Percentiles rank a stretch among this genome's conserved stretches.
Conservation (phyloP, 2,329 filamentous ascomycete genomes). For the Setomelanomma holmii region DNA sequence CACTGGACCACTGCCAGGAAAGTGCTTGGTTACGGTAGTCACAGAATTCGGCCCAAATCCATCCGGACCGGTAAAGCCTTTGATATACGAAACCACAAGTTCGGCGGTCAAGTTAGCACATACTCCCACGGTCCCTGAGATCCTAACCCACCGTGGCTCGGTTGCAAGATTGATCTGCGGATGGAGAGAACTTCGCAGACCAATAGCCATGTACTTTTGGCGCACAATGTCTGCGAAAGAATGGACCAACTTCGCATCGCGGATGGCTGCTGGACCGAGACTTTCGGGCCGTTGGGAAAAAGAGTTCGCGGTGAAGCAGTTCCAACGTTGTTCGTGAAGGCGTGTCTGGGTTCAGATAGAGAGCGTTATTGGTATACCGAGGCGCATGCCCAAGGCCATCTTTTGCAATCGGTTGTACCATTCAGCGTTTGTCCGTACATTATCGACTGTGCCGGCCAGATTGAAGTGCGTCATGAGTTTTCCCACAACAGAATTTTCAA, state of each 20-base stretch:
- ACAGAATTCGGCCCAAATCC: constrained; percentile 55
- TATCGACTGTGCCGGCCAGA: constrained; percentile 53
- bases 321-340: constrained; percentile 54
- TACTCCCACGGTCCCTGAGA: constrained; percentile 57
- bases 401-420: constrained; percentile 55
- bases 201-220: constrained; percentile 55
- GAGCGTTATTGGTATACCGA: constrained; percentile 59
- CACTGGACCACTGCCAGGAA: constrained; percentile 60
- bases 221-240: constrained; percentile 59
- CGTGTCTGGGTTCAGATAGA: constrained; percentile 58
- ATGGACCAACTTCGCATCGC: constrained; percentile 53
- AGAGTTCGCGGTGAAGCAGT: constrained; percentile 52
- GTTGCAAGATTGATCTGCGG: constrained; percentile 61
- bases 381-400: constrained; percentile 53
- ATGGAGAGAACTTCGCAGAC: constrained; percentile 57
- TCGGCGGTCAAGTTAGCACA: constrained; percentile 52
- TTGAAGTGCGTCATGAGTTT: constrained; percentile 58
- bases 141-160: constrained; percentile 60
- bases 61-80: constrained; percentile 57
- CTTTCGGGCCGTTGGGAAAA: constrained; percentile 62
- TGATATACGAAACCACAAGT: constrained; percentile 55
- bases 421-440: constrained; percentile 45
- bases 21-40: constrained; percentile 61
- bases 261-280: constrained; percentile 58
- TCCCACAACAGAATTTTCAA: constrained; percentile 43